A percentile compares a stretch with the other conserved stretches of the same genome.
Evolutionary conservation across 257 asterid genomes (phyloP).

Genomic region (Jaltomata sinuosa): DNA sequence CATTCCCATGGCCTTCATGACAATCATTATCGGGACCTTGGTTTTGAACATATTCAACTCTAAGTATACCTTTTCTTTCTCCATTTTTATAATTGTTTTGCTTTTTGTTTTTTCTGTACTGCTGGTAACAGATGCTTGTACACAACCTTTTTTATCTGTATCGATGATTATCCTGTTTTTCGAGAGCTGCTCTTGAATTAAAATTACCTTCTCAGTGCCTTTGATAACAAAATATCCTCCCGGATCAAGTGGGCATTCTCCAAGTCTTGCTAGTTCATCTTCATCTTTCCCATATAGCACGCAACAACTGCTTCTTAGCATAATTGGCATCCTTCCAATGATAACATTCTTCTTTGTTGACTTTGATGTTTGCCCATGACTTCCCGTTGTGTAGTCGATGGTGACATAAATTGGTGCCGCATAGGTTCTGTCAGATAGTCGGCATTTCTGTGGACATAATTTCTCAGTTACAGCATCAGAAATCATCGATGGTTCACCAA

Average conservation of each 20-base stretch:
- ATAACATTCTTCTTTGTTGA: conserved; percentile 28
- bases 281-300: conserved; percentile 76
- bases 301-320: conserved; percentile 74
- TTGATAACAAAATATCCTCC: conserved; percentile 91
- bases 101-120: conserved; percentile 68
- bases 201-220: conserved; percentile 92
- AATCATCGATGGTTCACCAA: conserved; percentile 44
- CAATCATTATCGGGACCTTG: conserved; percentile 94
- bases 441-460: conserved; percentile 67
- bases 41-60: conserved; percentile 49
- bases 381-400: conserved; percentile 40
- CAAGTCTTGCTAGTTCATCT: conserved; percentile 73
- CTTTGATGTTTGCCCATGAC: conserved; percentile 13
- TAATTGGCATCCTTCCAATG: conserved; percentile 90
- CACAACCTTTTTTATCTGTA: conserved; percentile 79
- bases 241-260: conserved; percentile 98
- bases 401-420: conserved; percentile 74
- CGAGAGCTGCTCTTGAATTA: conserved; percentile 96
- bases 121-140: conserved; percentile 96
- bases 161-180: conserved; percentile 94
- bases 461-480: conserved; percentile 27
- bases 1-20: conserved; percentile 98
- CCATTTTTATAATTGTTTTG: conserved; percentile 78
- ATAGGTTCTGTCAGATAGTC: conserved; percentile 75
- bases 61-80: conserved; percentile 77